These are phyloP conservation scores for Hydnomerulius pinastri DNA, from an alignment of 768 basidiomycete species.

Conservation along the genomic window DNA sequence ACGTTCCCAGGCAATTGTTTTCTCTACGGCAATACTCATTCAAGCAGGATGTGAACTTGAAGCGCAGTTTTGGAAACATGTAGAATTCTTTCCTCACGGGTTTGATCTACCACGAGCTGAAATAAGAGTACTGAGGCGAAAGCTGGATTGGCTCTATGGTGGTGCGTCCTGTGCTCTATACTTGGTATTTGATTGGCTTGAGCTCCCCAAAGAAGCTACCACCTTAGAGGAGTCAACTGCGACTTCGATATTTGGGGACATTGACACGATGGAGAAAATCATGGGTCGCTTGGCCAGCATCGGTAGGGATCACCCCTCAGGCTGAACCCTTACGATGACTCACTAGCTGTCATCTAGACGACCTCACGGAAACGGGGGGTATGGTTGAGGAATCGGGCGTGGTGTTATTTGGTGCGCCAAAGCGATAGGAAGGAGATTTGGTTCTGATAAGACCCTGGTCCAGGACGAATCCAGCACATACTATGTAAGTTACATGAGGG, in stretches of 20 bases:
- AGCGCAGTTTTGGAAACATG: constrained; percentile 4
- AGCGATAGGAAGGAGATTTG: no score
- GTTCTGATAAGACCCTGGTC: no score
- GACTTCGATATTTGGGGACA: background rate
- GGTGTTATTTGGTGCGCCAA: no score
- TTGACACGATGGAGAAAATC: background rate
- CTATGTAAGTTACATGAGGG: background rate
- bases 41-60: background rate
- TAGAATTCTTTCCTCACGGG: background rate
- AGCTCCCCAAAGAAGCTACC: background rate
- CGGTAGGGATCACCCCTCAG: no score
- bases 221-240: background rate
- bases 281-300: constrained; percentile 2
- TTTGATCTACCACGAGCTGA: background rate
- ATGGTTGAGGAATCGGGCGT: no score
- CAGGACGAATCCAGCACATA: background rate
- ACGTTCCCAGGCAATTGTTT: background rate
- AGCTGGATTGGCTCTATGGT: no score
- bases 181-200: background rate
- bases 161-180: background rate
- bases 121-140: background rate
- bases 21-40: background rate
- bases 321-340: no score
- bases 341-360: no score
- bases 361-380: no score